A percentile compares a stretch with the other conserved stretches of the same genome.
phyloP scores from a whole-genome alignment of 2,329 filamentous ascomycete species.

The Xylariaceae sp. region DNA sequence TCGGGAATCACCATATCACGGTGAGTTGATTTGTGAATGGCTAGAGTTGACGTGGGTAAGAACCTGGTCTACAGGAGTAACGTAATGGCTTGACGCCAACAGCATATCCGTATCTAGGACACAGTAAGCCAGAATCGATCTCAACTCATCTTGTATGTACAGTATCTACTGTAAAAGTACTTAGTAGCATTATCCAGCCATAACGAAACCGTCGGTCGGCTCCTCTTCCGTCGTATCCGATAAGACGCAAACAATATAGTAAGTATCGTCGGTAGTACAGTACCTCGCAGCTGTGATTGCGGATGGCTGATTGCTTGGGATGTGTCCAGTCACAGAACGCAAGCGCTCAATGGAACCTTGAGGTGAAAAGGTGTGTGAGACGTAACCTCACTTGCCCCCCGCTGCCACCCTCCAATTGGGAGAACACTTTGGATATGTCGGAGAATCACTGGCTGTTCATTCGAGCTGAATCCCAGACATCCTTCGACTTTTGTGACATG shows the following conservation, averaged over 20 bases:
- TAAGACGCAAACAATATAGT: no score
- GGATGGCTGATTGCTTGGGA: constrained; percentile 13
- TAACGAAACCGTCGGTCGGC: no score
- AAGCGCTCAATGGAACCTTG: constrained; percentile 41
- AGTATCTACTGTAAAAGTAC: no score
- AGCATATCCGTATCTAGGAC: no score
- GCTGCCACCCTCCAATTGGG: constrained; percentile 13
- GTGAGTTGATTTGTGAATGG: neutral
- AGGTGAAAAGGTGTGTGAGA: constrained; percentile 33
- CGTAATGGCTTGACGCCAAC: no score
- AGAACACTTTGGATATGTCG: constrained; percentile 5
- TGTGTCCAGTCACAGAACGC: constrained; percentile 27
- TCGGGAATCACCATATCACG: neutral
- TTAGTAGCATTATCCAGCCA: no score
- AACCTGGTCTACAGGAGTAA: no score
- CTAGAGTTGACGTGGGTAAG: neutral
- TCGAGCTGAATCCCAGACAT: constrained; percentile 4
- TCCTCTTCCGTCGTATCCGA: no score
- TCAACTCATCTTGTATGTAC: no score
- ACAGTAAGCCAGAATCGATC: no score
- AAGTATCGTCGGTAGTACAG: constrained; percentile 8
- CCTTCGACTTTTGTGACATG: no score
- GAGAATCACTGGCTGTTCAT: constrained; percentile 8
- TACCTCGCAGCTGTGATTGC: constrained; percentile 24
- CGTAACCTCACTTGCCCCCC: constrained; percentile 23